These are phyloP conservation scores for Alternaria arbusti DNA, from an alignment of 2,329 filamentous ascomycete species.

Conservation along the genomic window DNA sequence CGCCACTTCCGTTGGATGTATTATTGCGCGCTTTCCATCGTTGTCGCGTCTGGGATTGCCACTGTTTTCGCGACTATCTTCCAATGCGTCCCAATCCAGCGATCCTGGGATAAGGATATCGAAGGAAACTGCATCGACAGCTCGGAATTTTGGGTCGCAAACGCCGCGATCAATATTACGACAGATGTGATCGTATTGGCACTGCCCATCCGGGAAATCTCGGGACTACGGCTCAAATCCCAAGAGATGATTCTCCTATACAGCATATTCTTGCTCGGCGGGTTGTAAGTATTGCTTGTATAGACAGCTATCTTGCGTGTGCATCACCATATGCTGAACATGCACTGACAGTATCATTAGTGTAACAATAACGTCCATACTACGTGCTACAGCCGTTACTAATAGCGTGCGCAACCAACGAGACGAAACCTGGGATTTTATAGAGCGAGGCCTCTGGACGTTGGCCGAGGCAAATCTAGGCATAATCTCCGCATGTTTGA, in stretches of 20 bases:
- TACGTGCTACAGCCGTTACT: constrained; percentile 11
- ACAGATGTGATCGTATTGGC: constrained; percentile 14
- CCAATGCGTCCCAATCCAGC: constrained; percentile 7
- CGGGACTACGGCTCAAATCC: constrained; percentile 2
- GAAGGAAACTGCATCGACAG: constrained; percentile 12
- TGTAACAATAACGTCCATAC: constrained; percentile 13
- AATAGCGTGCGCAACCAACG: constrained; percentile 11
- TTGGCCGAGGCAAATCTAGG: constrained; percentile 10
- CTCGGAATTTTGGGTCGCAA: constrained; percentile 11
- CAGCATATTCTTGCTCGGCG: constrained; percentile 7
- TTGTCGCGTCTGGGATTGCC: too few species aligned
- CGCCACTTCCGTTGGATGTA: too few species aligned
- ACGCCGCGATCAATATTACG: constrained; percentile 10
- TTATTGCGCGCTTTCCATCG: too few species aligned
- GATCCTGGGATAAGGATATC: constrained; percentile 9
- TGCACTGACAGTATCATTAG: background rate
- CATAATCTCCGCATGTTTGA: constrained; percentile 13
- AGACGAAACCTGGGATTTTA: constrained; percentile 12
- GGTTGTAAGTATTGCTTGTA: background rate
- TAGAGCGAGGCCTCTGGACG: constrained; percentile 10
- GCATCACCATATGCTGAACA: background rate
- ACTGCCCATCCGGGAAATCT: constrained; percentile 6
- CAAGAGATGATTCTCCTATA: constrained; percentile 11
- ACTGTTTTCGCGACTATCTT: constrained; percentile 9
- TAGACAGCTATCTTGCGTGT: background rate